These are phyloP conservation scores for Penicillium expansum DNA, from an alignment of 2,329 filamentous ascomycete species.

Conservation along the genomic window DNA sequence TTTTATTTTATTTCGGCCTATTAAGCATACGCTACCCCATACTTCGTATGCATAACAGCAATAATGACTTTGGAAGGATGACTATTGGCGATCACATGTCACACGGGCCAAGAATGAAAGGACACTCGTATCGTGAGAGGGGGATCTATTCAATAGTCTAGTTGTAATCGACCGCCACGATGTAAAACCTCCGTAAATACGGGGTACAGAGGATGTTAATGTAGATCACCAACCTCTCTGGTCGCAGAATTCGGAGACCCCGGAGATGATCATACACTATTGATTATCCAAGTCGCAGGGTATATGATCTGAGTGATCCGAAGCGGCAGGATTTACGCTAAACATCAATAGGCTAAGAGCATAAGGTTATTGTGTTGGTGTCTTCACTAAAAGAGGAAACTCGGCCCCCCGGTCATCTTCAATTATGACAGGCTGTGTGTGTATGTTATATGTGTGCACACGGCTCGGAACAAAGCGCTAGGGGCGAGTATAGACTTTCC, in stretches of 20 bases:
- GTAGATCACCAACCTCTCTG: background rate
- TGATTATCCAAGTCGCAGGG: background rate
- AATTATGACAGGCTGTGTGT: background rate
- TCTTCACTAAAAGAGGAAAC: background rate
- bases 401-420: background rate
- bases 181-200: background rate
- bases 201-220: background rate
- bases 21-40: background rate
- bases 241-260: background rate
- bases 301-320: background rate
- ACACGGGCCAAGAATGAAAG: background rate
- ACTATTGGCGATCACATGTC: background rate
- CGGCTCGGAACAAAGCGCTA: no score
- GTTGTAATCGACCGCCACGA: background rate
- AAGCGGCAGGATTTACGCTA: background rate
- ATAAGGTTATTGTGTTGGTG: background rate
- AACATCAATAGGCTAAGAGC: background rate
- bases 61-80: background rate
- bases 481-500: background rate
- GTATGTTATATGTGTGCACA: no score
- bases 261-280: background rate
- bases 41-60: background rate
- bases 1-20: background rate
- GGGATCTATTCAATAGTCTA: constrained; percentile 1
- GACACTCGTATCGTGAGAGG: background rate